A percentile compares a stretch with the other conserved stretches of the same genome.
Evolutionary conservation across 441 rosid genomes (phyloP).

Genomic region (Lepidium campestre): DNA sequence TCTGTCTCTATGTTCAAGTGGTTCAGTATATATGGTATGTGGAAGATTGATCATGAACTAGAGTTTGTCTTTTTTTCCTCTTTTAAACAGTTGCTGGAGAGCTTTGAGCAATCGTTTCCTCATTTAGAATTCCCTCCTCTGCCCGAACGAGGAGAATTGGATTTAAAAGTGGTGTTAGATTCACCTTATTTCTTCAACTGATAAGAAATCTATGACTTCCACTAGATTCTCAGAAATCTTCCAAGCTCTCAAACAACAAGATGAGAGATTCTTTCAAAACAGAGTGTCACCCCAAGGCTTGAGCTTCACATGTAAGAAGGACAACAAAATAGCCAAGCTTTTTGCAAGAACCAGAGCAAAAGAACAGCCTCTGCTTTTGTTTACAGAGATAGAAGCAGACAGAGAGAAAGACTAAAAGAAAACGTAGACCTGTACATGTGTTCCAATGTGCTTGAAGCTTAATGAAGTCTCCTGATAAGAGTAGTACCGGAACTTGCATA

Average conservation of each 20-base stretch:
- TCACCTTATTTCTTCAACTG: conserved; percentile 96
- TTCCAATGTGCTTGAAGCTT: not conserved
- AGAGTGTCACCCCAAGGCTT: conserved; percentile 16
- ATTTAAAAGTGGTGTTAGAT: conserved; percentile 67
- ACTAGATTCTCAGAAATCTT: conserved; percentile 12
- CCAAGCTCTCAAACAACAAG: conserved; percentile 11
- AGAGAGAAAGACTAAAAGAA: not conserved
- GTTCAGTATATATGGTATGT: not conserved
- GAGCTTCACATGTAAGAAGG: conserved; percentile 13
- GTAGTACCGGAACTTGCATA: conserved; percentile 10
- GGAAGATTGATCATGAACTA: not conserved
- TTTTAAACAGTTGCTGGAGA: conserved; percentile 66
- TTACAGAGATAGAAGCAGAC: conserved; percentile 6
- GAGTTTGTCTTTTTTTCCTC: not conserved
- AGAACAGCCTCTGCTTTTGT: conserved; percentile 1
- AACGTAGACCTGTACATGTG: not conserved
- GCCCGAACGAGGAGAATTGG: conserved; percentile 90
- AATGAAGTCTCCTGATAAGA: not conserved
- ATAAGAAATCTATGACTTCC: conserved; percentile 18
- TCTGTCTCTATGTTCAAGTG: not conserved
- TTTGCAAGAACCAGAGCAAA: conserved; percentile 5
- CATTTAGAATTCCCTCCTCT: conserved; percentile 59
- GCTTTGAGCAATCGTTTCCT: conserved; percentile 77
- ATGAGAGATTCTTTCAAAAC: conserved; percentile 11
- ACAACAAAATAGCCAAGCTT: not conserved